phyloP scores from a whole-genome alignment of 345 rosid genomes.

The Populus ilicifolia region DNA sequence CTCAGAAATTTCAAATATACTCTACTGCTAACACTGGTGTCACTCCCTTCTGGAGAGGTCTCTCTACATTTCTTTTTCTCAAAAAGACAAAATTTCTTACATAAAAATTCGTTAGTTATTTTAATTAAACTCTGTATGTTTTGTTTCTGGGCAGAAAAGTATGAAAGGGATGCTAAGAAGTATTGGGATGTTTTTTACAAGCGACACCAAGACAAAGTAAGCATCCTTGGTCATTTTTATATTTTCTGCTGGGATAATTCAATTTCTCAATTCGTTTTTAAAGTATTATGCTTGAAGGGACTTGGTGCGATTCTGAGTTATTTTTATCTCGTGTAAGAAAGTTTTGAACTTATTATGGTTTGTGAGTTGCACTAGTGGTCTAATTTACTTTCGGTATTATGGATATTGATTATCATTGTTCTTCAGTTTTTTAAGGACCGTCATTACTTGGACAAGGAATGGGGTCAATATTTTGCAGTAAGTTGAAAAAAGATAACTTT shows the following conservation, averaged over 20 bases:
- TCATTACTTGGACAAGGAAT: constrained; percentile 93
- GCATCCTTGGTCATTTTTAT: neutral
- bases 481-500: constrained; percentile 23
- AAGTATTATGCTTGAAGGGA: neutral
- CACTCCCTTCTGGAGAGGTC: constrained; percentile 79
- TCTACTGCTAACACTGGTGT: constrained; percentile 49
- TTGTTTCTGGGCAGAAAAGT: constrained; percentile 48
- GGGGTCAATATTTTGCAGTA: constrained; percentile 75
- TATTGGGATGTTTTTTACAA: constrained; percentile 88
- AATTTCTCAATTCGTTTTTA: neutral
- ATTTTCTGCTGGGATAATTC: neutral
- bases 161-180: constrained; percentile 80
- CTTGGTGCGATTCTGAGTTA: neutral
- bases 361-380: neutral
- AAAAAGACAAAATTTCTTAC: neutral
- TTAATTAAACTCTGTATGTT: neutral
- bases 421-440: constrained; percentile 90
- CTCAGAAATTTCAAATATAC: constrained; percentile 64
- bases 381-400: neutral
- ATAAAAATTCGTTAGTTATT: neutral
- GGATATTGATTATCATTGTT: constrained; percentile 1
- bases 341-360: neutral
- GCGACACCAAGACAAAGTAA: constrained; percentile 73
- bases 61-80: neutral
- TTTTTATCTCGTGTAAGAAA: no score